Base-by-base conservation (phyloP, 1,284 basidiomycete genomes). In the Ustilago nuda region DNA sequence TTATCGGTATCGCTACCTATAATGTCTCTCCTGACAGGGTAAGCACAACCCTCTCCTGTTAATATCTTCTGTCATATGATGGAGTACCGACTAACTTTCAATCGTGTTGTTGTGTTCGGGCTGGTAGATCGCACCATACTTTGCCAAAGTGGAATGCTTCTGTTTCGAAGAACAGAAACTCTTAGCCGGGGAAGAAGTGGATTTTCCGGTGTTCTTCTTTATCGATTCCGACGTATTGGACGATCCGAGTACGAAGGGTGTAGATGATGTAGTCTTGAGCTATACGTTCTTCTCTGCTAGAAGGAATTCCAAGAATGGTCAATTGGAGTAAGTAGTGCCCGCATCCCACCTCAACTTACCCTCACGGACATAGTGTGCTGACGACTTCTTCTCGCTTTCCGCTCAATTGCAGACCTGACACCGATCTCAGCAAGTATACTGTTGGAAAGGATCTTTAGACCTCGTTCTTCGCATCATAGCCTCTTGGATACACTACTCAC, bases 101-200 rank as follows among this genome's bases (percentile, higher is more conserved):
- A 27, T 53, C 2, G 33, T 36, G 6, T 45, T n/a, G 43, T 45
- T 8, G n/a, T 7, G 43, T 45, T 45, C 6, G 39, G 39, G 15
- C 13, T 11, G 9, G 11, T 84, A 98, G 94, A 91, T 98, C 79
- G 97, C 97, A 7, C 95, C 96, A 0, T 99, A 98, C 87, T 99
- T 99, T 85, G 94, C 95, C 65, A 99, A 99, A 88, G 95, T 99
- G 8, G 97, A 99, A 87, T 99, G 97, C 82, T 99, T 99, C 89
- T 99, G 97, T 87, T 99, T 99, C 81, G 97, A 99, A 86, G 97
- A 99, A 86, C 97, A 99, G 87, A 93, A 92, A 82, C 90, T 99
- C 19, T 88, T 98, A 27, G 95, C 96, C 0, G 92, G 93, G 27
- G 97, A 99, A 87, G 95, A 98, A 87, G 94, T 99, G 19, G 97